phyloP scores from a whole-genome alignment of 495 filamentous ascomycete species.

The Penicillium lividum region DNA sequence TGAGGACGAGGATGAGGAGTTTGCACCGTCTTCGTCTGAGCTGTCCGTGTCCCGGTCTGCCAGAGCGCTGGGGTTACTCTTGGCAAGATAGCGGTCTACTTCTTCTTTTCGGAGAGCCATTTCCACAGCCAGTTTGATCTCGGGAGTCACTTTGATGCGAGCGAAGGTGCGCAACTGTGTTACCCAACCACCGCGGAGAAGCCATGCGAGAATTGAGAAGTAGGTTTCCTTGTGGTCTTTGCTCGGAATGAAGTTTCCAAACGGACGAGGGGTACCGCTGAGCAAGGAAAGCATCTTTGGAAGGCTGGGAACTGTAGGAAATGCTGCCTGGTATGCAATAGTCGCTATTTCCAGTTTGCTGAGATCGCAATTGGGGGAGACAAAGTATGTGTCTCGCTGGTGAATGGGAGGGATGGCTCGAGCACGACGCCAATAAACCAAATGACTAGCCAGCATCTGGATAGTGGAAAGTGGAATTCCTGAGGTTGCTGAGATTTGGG shows the following conservation, averaged over 20 bases:
- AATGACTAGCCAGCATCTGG: constrained; percentile 80
- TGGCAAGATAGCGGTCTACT: constrained; percentile 44
- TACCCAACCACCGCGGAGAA: constrained; percentile 89
- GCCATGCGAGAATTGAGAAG: constrained; percentile 87
- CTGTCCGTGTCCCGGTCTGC: constrained; percentile 17
- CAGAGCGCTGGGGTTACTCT: constrained; percentile 22
- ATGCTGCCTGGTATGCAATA: constrained; percentile 69
- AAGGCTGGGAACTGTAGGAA: constrained; percentile 77
- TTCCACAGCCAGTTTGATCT: constrained; percentile 53
- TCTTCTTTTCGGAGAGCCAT: constrained; percentile 44
- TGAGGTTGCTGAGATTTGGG: constrained; percentile 73
- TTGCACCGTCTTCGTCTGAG: constrained; percentile 27
- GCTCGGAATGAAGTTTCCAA: constrained; percentile 78
- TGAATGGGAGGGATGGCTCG: constrained; percentile 91
- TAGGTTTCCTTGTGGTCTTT: constrained; percentile 86
- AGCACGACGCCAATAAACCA: constrained; percentile 93
- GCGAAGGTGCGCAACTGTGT: constrained; percentile 87
- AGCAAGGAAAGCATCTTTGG: constrained; percentile 82
- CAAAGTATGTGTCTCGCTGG: constrained; percentile 86
- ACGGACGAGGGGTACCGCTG: constrained; percentile 74
- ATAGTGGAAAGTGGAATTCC: constrained; percentile 75
- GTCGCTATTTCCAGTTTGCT: constrained; percentile 69
- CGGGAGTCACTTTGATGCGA: constrained; percentile 63
- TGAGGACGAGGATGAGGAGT: constrained; percentile 46
- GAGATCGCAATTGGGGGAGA: constrained; percentile 88